Base-by-base conservation (phyloP, 805 yeast species). In the Metschnikowia corniflorae region DNA sequence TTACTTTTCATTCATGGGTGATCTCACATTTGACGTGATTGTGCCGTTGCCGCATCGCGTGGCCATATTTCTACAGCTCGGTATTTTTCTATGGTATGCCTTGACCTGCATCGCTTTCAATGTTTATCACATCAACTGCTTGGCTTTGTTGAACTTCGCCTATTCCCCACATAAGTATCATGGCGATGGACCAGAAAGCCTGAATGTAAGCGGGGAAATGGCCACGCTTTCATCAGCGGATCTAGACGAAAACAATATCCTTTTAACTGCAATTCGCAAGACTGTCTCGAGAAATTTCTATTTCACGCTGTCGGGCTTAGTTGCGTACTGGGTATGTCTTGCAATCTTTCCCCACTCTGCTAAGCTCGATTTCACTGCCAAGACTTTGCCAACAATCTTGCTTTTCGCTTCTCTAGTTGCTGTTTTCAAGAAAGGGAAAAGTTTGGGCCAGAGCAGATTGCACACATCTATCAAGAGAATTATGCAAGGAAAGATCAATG, bases 401-500 rank as follows among this genome's bases (percentile, higher is more conserved):
- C 23, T 37, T 2, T 26, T 28, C 9, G 25, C 25, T 17, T 28
- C 32, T 5, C 28, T 43, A 12, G 24, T 26, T 30, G 53, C 54
- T 16, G 51, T 70, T 26, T 58, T 70, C 48, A 62, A 56, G 44
- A 73, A 59, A 32, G 46, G 47, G 44, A 55, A 32, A 19, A 37
- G 54, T 42, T 57, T 64, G 56, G 69, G 75, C 2, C 66, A 60
- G 38, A 42, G 46, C 34, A 55, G 86, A 26, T 58, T 80, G 14
- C 54, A 63, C 28, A 52, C 69, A 15, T 75, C 86, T 0, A 45
- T 79, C 26, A 62, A 61, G 34, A 63, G 95, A 34, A 65, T 85
- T 4, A 33, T 72, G 5, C 33, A 54, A 2, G 95, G 95, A 2
- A 67, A 70, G 2, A 77, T 86, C 21, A 82, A 82, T 50, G 59